These are phyloP conservation scores for Hypholoma sublateritium DNA, from an alignment of 768 basidiomycete genomes.

Conservation along the genomic window DNA sequence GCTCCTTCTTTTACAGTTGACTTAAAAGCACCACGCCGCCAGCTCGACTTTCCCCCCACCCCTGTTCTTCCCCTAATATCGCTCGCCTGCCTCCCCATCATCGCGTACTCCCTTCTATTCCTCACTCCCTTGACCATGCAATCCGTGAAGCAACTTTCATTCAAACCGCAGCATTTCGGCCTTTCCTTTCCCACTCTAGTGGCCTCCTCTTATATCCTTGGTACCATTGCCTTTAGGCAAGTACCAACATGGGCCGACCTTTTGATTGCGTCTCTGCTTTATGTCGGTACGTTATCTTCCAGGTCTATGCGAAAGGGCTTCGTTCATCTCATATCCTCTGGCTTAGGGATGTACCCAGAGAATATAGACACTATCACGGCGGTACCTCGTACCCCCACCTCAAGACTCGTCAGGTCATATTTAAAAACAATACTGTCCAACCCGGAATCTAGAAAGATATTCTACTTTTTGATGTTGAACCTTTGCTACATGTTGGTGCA, in stretches of 20 bases:
- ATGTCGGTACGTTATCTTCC: slow-evolving; percentile 49
- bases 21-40: slow-evolving; percentile 13
- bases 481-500: slow-evolving; percentile 96
- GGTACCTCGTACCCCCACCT: slow-evolving; percentile 50
- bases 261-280: slow-evolving; percentile 55
- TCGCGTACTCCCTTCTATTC: slow-evolving; percentile 65
- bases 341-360: slow-evolving; percentile 52
- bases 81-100: slow-evolving; percentile 57
- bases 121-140: slow-evolving; percentile 50
- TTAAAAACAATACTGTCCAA: slow-evolving; percentile 90
- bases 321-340: neutral
- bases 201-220: slow-evolving; percentile 50
- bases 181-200: slow-evolving; percentile 57
- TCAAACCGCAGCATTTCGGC: slow-evolving; percentile 55
- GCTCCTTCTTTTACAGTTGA: neutral
- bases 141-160: slow-evolving; percentile 45
- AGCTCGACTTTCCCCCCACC: slow-evolving; percentile 52
- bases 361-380: slow-evolving; percentile 41
- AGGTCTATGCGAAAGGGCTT: too few species aligned
- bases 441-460: slow-evolving; percentile 91
- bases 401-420: slow-evolving; percentile 63
- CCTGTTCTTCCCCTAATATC: slow-evolving; percentile 57
- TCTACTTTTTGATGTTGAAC: slow-evolving; percentile 95
- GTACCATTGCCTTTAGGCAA: slow-evolving; percentile 64
- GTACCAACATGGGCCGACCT: slow-evolving; percentile 59